Evolutionary conservation across 1,139 yeast genomes (phyloP).

Genomic region (Pichia sp.): DNA sequence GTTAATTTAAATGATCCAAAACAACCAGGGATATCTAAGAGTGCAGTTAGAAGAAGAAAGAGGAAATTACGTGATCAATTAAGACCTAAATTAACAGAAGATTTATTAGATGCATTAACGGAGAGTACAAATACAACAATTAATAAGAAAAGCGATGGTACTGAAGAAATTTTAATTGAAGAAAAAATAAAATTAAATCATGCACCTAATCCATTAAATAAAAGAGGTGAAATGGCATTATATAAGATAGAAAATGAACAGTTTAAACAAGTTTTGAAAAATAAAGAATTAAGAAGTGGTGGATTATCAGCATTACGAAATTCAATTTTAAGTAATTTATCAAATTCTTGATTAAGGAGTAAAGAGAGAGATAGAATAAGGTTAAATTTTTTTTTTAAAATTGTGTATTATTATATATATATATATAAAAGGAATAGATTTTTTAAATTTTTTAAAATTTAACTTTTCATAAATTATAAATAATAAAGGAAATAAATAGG

Average conservation of each 20-base stretch:
- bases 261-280: constrained; percentile 49
- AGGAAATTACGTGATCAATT: constrained; percentile 57
- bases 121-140: constrained; percentile 32
- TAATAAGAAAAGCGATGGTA: constrained; percentile 14
- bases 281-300: constrained; percentile 43
- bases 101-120: constrained; percentile 48
- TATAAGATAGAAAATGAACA: constrained; percentile 47
- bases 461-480: not conserved
- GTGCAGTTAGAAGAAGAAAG: constrained; percentile 59
- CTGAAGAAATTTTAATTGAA: constrained; percentile 17
- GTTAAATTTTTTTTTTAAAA: too few relatives aligned
- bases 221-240: constrained; percentile 50
- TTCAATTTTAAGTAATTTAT: constrained; percentile 29
- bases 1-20: constrained; percentile 18
- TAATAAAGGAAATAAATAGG: not conserved
- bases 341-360: constrained; percentile 7
- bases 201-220: constrained; percentile 55
- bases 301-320: constrained; percentile 57
- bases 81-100: constrained; percentile 52
- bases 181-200: constrained; percentile 34
- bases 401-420: too few relatives aligned
- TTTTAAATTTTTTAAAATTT: too few relatives aligned
- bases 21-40: constrained; percentile 49
- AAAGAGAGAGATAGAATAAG: not conserved
- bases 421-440: too few relatives aligned